These are phyloP conservation scores for Jacaranda mimosifolia DNA, from an alignment of 257 asterid genomes.

Conservation along the genomic window DNA sequence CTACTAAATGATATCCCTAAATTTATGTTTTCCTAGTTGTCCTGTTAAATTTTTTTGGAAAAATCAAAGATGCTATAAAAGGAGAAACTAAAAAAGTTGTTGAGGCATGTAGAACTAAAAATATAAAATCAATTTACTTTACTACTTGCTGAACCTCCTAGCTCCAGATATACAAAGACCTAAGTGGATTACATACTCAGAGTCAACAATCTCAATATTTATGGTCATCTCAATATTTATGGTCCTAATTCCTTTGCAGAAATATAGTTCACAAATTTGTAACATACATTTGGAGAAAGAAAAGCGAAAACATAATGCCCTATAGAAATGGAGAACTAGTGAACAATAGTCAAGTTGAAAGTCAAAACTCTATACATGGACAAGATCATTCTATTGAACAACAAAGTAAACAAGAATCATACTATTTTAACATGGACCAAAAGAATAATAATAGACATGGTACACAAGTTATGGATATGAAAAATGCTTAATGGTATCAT, in stretches of 20 bases:
- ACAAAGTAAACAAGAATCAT: neutral
- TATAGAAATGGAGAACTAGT: slow-evolving; percentile 50
- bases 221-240: slow-evolving; percentile 60
- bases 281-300: neutral
- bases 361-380: slow-evolving; percentile 81
- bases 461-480: too few species aligned
- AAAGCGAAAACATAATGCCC: neutral
- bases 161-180: slow-evolving; percentile 59
- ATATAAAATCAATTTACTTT: slow-evolving; percentile 46
- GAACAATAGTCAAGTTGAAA: slow-evolving; percentile 79
- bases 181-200: slow-evolving; percentile 70
- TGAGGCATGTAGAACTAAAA: too few species aligned
- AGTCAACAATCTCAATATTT: slow-evolving; percentile 73
- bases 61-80: neutral
- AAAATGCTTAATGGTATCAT: too few species aligned
- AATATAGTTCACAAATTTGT: neutral
- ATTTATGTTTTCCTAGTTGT: neutral
- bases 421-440: neutral
- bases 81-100: neutral
- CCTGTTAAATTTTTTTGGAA: neutral
- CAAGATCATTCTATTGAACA: slow-evolving; percentile 65
- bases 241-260: slow-evolving; percentile 66
- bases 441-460: too few species aligned
- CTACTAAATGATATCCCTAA: too few species aligned
- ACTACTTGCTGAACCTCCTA: slow-evolving; percentile 61